These are phyloP conservation scores for Zanthoxylum bungeanum DNA, from an alignment of 345 rosid genomes.

Conservation along the genomic window DNA sequence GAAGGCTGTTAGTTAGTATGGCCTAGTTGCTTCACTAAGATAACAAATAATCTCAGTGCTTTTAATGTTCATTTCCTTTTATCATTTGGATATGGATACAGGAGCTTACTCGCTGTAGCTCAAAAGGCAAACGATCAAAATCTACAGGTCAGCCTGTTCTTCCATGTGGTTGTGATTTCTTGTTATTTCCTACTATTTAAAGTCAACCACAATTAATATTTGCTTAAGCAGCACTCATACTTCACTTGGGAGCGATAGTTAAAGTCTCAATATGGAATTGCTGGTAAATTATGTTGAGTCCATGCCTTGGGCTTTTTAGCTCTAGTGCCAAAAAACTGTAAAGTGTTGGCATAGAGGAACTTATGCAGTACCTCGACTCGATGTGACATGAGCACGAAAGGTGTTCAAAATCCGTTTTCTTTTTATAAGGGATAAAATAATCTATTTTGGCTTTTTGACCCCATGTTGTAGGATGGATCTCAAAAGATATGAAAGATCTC, in stretches of 20 bases:
- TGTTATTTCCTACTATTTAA: background rate
- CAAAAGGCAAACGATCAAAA: conserved; percentile 27
- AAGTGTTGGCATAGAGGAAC: background rate
- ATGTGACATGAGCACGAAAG: no score
- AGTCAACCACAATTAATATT: background rate
- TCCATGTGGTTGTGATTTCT: background rate
- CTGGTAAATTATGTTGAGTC: background rate
- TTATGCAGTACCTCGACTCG: no score
- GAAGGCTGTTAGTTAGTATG: background rate
- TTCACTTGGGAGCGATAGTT: background rate
- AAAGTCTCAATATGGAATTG: background rate
- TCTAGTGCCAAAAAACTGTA: background rate
- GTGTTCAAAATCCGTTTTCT: no score
- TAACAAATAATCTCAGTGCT: background rate
- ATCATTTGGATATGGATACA: conserved; percentile 27
- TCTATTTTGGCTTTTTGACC: no score
- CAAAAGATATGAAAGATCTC: background rate
- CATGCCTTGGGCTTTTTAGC: background rate
- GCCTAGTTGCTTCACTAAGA: background rate
- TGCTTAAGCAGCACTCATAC: background rate
- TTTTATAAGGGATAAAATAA: no score
- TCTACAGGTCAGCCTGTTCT: conserved; percentile 36
- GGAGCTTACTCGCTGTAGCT: conserved; percentile 24
- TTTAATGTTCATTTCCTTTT: conserved; percentile 8
- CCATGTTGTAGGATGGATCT: background rate